Conservation (phyloP, 306 rosid species). For the Cucurbita ficifolia region DNA sequence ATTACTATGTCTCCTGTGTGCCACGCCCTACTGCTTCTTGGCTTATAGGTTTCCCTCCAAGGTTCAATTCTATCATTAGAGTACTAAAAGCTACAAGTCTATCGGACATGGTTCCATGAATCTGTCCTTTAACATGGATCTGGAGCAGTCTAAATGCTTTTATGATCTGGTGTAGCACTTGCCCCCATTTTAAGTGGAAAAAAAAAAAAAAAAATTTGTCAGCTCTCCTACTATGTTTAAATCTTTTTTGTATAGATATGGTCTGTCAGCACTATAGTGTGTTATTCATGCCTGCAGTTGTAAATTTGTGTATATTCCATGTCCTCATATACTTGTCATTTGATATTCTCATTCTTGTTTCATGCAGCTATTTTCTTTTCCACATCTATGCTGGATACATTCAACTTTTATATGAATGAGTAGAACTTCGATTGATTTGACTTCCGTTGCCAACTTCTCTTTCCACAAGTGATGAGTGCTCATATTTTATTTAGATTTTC, state of each 20-base stretch:
- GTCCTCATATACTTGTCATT: not conserved
- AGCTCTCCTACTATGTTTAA: not conserved
- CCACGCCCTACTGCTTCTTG: not conserved
- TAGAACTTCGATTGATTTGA: not conserved
- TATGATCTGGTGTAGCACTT: not conserved
- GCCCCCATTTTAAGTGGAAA: not conserved
- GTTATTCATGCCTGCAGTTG: not conserved
- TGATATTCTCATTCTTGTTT: not conserved
- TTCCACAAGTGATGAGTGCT: too few species aligned
- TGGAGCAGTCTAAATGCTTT: not conserved
- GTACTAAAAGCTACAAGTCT: not conserved
- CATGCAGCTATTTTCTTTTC: not conserved
- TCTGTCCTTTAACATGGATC: not conserved
- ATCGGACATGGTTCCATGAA: not conserved
- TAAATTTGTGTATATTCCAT: not conserved
- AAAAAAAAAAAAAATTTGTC: not conserved
- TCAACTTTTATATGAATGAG: not conserved
- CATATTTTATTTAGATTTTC: not conserved
- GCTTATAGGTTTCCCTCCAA: not conserved
- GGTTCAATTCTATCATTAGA: not conserved
- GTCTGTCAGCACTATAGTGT: not conserved
- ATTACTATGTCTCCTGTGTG: not conserved
- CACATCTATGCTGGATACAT: not conserved
- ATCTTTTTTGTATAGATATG: not conserved
- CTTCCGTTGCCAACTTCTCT: not conserved